Conservation (phyloP, 2,329 filamentous ascomycete species). For the Exophiala sp. region DNA sequence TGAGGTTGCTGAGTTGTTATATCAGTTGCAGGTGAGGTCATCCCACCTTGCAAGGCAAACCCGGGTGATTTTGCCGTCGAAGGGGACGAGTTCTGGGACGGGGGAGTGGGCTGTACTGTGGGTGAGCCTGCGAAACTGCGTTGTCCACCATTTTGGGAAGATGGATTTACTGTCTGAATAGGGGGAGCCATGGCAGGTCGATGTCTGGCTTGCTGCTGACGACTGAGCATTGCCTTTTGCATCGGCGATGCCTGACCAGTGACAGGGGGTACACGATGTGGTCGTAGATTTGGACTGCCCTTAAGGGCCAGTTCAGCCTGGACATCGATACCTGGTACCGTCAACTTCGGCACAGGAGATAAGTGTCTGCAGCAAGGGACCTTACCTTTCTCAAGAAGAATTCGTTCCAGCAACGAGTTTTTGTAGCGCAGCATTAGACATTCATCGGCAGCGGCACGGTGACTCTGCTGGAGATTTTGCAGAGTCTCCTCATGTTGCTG, state of each 20-base stretch:
- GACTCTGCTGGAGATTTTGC: constrained; percentile 87
- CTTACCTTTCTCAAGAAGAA: constrained; percentile 89
- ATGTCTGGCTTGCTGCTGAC: constrained; percentile 52
- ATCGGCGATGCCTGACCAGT: constrained; percentile 72
- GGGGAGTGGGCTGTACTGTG: constrained; percentile 66
- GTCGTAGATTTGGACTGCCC: constrained; percentile 72
- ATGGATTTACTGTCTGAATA: constrained; percentile 36
- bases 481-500: constrained; percentile 94
- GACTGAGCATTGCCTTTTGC: constrained; percentile 75
- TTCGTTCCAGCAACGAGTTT: constrained; percentile 92
- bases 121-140: constrained; percentile 28
- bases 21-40: constrained; percentile 60
- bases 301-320: constrained; percentile 93
- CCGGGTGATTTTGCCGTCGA: constrained; percentile 60
- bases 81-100: constrained; percentile 72
- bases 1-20: constrained; percentile 51
- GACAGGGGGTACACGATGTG: constrained; percentile 55
- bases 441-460: constrained; percentile 91
- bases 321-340: constrained; percentile 80
- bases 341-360: not conserved
- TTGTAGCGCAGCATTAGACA: constrained; percentile 98
- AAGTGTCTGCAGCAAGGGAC: not conserved
- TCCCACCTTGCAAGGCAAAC: constrained; percentile 57
- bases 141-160: constrained; percentile 29
- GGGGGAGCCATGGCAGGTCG: constrained; percentile 28